Evolutionary conservation across 1,139 yeast genomes (phyloP).

Genomic region (Hyphopichia wangnamkhiaoensis): DNA sequence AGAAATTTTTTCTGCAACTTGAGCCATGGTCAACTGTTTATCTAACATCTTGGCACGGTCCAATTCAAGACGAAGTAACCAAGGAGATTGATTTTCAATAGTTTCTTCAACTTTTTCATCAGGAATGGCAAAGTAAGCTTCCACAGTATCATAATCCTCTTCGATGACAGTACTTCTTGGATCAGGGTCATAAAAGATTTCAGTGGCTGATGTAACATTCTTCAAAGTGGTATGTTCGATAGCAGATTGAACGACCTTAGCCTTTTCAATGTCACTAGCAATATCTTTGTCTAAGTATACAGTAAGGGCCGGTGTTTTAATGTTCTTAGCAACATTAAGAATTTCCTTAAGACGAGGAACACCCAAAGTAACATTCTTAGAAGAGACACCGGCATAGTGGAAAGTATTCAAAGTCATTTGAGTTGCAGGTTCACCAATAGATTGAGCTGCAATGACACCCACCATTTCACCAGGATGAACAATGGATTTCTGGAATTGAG

Average conservation of each 20-base stretch:
- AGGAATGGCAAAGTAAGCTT: slow-evolving; percentile 95
- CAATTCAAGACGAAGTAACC: slow-evolving; percentile 93
- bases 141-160: slow-evolving; percentile 96
- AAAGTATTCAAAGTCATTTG: slow-evolving; percentile 99
- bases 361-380: slow-evolving; percentile 98
- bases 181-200: slow-evolving; percentile 96
- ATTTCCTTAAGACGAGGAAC: slow-evolving; percentile 99
- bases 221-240: slow-evolving; percentile 94
- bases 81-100: slow-evolving; percentile 92
- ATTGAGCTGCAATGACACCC: slow-evolving; percentile 98
- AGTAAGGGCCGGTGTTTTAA: slow-evolving; percentile 97
- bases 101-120: slow-evolving; percentile 96
- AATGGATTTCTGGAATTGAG: slow-evolving; percentile 88
- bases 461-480: slow-evolving; percentile 99
- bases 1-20: slow-evolving; percentile 94
- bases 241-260: slow-evolving; percentile 93
- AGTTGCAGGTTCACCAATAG: slow-evolving; percentile 99
- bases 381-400: slow-evolving; percentile 99
- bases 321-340: slow-evolving; percentile 95
- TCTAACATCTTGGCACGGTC: slow-evolving; percentile 99
- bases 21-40: slow-evolving; percentile 96
- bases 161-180: slow-evolving; percentile 94
- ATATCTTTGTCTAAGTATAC: slow-evolving; percentile 81
- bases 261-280: slow-evolving; percentile 87
- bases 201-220: slow-evolving; percentile 97